phyloP scores from a whole-genome alignment of 257 asterid genomes.

The Cynanchum wilfordii region DNA sequence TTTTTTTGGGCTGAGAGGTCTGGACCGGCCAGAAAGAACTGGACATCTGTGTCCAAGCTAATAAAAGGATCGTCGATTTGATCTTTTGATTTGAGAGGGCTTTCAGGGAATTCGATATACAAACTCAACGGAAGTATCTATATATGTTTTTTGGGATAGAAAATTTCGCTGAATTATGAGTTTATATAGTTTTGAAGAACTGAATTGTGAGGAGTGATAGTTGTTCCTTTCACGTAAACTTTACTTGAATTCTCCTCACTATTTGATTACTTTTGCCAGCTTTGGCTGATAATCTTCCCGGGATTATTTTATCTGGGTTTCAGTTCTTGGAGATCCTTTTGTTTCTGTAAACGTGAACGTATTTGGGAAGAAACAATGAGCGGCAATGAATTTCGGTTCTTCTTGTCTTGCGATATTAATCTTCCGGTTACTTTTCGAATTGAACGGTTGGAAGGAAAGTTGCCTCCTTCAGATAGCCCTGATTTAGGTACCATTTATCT shows the following conservation, averaged over 20 bases:
- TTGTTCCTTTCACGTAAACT: conserved; percentile 14
- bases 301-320: not conserved
- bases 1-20: not conserved
- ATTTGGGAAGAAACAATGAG: conserved; percentile 33
- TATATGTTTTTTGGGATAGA: too few species aligned
- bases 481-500: conserved; percentile 49
- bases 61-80: not conserved
- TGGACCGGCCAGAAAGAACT: not conserved
- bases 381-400: conserved; percentile 86
- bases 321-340: not conserved
- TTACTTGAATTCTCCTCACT: not conserved
- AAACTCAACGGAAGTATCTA: not conserved
- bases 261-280: not conserved
- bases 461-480: conserved; percentile 35
- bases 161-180: not conserved
- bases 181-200: not conserved
- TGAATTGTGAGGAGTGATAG: not conserved
- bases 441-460: conserved; percentile 87
- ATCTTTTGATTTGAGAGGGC: not conserved
- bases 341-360: not conserved
- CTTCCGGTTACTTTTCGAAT: conserved; percentile 85
- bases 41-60: not conserved
- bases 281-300: not conserved
- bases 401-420: conserved; percentile 91
- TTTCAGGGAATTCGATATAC: not conserved